Evolutionary conservation across 176 grass and related monocot species (phyloP).

Genomic region (Tuctoria greenei): DNA sequence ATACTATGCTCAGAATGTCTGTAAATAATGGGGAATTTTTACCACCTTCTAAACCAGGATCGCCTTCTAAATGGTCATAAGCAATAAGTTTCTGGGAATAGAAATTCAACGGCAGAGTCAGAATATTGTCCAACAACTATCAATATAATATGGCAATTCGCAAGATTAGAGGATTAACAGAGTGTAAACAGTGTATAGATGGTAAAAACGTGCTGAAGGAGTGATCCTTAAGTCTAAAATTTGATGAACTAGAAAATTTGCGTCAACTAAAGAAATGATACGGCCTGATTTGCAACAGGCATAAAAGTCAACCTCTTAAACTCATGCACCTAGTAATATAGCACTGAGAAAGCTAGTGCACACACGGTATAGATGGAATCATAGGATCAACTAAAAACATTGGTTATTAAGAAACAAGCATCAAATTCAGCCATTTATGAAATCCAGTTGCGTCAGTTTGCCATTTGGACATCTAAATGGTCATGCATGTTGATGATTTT

Average conservation of each 20-base stretch:
- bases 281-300: conserved; percentile 9
- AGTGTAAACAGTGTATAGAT: conserved; percentile 15
- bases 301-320: conserved; percentile 13
- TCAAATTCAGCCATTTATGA: too few species aligned
- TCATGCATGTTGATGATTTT: not conserved
- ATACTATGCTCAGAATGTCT: conserved; percentile 84
- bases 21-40: conserved; percentile 91
- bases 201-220: conserved; percentile 4
- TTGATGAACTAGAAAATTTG: not conserved
- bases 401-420: not conserved
- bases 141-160: conserved; percentile 11
- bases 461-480: not conserved
- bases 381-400: conserved; percentile 8
- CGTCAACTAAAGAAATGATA: conserved; percentile 15
- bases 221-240: conserved; percentile 17
- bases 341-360: not conserved
- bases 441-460: not conserved
- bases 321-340: conserved; percentile 10
- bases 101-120: conserved; percentile 46
- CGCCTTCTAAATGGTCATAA: conserved; percentile 99
- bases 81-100: conserved; percentile 94
- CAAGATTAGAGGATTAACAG: conserved; percentile 27
- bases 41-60: conserved; percentile 91
- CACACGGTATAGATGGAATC: not conserved
- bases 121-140: conserved; percentile 23